Conservation (phyloP, 495 filamentous ascomycete genomes). For the Penicillium cosmopolitanum region DNA sequence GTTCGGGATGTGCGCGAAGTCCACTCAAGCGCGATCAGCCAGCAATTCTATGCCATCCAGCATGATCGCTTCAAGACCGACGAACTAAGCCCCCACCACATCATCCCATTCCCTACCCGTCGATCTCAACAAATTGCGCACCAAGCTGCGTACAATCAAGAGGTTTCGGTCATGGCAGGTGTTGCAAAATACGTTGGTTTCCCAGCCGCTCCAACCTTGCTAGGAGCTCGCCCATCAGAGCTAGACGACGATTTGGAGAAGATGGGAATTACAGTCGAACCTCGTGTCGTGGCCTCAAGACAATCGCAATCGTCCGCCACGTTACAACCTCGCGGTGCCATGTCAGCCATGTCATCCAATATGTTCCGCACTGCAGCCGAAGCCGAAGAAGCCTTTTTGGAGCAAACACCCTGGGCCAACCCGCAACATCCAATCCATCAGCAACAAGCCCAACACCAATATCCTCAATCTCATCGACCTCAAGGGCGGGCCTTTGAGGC, state of each 20-base stretch:
- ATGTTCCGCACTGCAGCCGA: constrained; percentile 62
- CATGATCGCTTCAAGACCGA: constrained; percentile 84
- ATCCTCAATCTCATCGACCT: constrained; percentile 39
- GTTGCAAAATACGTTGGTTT: constrained; percentile 94
- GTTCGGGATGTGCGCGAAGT: constrained; percentile 79
- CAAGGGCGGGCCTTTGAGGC: constrained; percentile 39
- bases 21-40: constrained; percentile 76
- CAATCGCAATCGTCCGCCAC: constrained; percentile 29
- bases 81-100: constrained; percentile 78
- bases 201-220: constrained; percentile 86
- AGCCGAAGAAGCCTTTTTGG: constrained; percentile 81
- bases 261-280: constrained; percentile 64
- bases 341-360: constrained; percentile 45
- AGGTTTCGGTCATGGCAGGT: constrained; percentile 88
- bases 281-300: constrained; percentile 30
- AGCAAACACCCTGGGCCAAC: constrained; percentile 86
- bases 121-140: constrained; percentile 73
- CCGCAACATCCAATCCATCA: constrained; percentile 79
- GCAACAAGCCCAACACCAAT: constrained; percentile 46
- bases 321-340: constrained; percentile 34
- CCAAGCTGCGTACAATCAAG: constrained; percentile 87
- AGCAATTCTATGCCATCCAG: constrained; percentile 88
- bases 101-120: constrained; percentile 70
- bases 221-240: constrained; percentile 69
- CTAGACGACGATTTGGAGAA: constrained; percentile 84